Conservation (phyloP, 176 grass and related monocot genomes). For the Zea luxurians region DNA sequence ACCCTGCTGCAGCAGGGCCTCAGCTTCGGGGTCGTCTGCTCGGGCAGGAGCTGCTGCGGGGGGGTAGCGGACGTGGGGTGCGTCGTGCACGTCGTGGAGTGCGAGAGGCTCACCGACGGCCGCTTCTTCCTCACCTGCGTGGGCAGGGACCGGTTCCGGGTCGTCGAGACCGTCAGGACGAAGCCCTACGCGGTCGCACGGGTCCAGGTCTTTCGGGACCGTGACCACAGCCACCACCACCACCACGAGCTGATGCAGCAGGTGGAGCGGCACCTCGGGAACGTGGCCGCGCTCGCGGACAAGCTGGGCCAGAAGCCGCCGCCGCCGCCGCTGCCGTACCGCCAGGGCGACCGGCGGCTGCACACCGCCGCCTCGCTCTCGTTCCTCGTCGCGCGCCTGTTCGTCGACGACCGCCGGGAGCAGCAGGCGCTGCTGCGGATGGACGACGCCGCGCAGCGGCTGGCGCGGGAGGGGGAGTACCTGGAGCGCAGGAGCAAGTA, state of each 20-base stretch:
- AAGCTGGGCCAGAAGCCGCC: constrained; percentile 50
- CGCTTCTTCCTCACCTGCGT: constrained; percentile 86
- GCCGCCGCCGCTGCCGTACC: neutral
- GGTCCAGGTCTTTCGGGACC: constrained; percentile 43
- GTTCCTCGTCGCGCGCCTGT: constrained; percentile 56
- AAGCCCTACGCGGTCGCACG: constrained; percentile 79
- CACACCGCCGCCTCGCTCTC: constrained; percentile 63
- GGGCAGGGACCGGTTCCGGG: constrained; percentile 69
- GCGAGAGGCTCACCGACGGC: constrained; percentile 65
- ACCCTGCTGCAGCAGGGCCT: constrained; percentile 68
- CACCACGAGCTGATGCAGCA: constrained; percentile 44
- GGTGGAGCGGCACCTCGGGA: constrained; percentile 59
- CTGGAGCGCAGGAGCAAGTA: constrained; percentile 55
- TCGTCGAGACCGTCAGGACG: constrained; percentile 53
- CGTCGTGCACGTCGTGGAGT: constrained; percentile 62
- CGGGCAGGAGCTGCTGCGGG: neutral
- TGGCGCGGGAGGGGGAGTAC: constrained; percentile 32
- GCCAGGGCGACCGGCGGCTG: constrained; percentile 23
- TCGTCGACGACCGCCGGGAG: constrained; percentile 54
- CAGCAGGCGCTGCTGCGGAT: constrained; percentile 52
- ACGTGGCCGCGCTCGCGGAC: constrained; percentile 70
- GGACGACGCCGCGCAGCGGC: constrained; percentile 20
- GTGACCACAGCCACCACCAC: constrained; percentile 37
- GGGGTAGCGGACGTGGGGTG: constrained; percentile 61
- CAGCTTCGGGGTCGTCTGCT: constrained; percentile 45